These are phyloP conservation scores for Cytospora piceicola DNA, from an alignment of 2,329 filamentous ascomycete species.

Conservation along the genomic window DNA sequence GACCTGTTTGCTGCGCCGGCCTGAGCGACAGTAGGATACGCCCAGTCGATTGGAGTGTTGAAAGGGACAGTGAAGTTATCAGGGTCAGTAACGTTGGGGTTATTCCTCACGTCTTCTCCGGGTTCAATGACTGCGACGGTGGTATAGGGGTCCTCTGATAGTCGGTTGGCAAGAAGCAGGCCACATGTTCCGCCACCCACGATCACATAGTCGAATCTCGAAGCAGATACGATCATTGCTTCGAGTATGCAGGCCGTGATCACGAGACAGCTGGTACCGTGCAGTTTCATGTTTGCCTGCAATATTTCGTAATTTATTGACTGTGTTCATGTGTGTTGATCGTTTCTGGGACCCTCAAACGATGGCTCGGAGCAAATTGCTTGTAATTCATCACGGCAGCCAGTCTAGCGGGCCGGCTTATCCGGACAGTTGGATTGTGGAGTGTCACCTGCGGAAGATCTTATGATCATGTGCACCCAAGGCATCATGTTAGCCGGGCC, in stretches of 20 bases:
- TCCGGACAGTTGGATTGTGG: not conserved
- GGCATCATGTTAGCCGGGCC: not conserved
- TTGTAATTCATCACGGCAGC: not conserved
- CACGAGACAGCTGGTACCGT: not conserved
- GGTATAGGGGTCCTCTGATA: slow-evolving; percentile 43
- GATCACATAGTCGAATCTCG: slow-evolving; percentile 41
- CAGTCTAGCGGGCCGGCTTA: not conserved
- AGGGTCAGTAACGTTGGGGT: slow-evolving; percentile 31
- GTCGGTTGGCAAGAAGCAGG: slow-evolving; percentile 44
- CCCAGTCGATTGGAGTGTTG: slow-evolving; percentile 31
- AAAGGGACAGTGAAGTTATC: slow-evolving; percentile 13
- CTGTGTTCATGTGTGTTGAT: too few relatives aligned
- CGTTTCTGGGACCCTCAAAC: not conserved
- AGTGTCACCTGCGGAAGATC: not conserved
- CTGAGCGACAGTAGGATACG: slow-evolving; percentile 27
- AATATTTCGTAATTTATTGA: not conserved
- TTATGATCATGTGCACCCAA: not conserved
- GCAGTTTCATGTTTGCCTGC: not conserved
- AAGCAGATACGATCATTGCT: not conserved
- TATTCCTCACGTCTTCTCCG: slow-evolving; percentile 31
- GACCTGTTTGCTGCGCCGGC: slow-evolving; percentile 8
- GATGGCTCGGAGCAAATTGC: not conserved
- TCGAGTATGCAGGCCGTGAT: not conserved
- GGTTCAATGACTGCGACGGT: slow-evolving; percentile 44
- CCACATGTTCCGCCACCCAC: slow-evolving; percentile 50